Evolutionary conservation across 2,329 filamentous ascomycete genomes (phyloP).

Genomic region (Penicillium rolfsii): DNA sequence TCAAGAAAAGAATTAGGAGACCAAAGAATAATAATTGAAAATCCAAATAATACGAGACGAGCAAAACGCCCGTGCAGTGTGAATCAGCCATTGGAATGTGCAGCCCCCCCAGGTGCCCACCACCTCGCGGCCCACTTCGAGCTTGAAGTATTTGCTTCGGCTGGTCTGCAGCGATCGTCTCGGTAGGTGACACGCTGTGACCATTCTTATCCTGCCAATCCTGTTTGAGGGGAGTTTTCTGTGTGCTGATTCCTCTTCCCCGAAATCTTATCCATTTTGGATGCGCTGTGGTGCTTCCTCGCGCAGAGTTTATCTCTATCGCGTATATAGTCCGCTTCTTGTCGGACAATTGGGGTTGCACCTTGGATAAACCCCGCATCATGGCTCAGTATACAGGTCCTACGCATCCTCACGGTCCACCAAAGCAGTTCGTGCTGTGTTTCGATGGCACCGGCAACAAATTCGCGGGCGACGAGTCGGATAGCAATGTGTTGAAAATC

Average conservation of each 20-base stretch:
- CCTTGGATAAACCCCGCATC: not conserved
- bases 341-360: not conserved
- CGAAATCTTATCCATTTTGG: not conserved
- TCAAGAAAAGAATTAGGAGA: not conserved
- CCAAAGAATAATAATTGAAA: not conserved
- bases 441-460: constrained; percentile 52
- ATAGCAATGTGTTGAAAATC: constrained; percentile 54
- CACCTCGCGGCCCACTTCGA: constrained; percentile 6
- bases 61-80: not conserved
- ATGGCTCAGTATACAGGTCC: constrained; percentile 26
- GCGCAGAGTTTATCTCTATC: constrained; percentile 4
- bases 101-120: constrained; percentile 13
- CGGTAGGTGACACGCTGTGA: constrained; percentile 13
- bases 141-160: constrained; percentile 26
- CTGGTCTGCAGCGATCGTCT: constrained; percentile 25
- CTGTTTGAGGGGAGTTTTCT: constrained; percentile 8
- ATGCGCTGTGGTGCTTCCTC: constrained; percentile 1
- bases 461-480: constrained; percentile 48
- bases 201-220: constrained; percentile 18
- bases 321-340: constrained; percentile 16
- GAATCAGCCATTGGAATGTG: constrained; percentile 14
- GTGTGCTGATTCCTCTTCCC: constrained; percentile 4
- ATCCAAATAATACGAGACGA: not conserved
- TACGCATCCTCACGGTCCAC: constrained; percentile 25
- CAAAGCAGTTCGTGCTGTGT: constrained; percentile 47